Conservation (phyloP, 805 yeast genomes). For the Cyberlindnera mycetangii region DNA sequence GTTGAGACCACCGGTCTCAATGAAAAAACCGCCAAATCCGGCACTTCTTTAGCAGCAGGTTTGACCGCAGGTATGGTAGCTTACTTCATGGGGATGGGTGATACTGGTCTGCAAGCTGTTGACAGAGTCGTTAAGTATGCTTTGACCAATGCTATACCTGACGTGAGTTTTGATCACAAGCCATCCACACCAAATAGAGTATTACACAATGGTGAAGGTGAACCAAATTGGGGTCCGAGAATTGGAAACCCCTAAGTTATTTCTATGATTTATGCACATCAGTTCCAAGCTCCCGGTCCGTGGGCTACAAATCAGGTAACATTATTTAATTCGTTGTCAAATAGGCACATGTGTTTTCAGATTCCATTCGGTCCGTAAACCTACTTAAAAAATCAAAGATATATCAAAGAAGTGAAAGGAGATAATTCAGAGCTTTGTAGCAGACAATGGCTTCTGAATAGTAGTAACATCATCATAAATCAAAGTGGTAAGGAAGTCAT, state of each 20-base stretch:
- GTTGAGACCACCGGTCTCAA: conserved; percentile 39
- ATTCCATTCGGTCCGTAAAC: no score
- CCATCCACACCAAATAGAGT: conserved; percentile 61
- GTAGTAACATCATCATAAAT: conserved; percentile 72
- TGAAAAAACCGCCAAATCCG: conserved; percentile 35
- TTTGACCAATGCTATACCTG: conserved; percentile 46
- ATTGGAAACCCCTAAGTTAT: conserved; percentile 6
- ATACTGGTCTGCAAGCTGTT: conserved; percentile 34
- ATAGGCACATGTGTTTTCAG: no score
- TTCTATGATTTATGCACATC: no score
- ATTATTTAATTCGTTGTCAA: no score
- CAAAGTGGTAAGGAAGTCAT: conserved; percentile 74
- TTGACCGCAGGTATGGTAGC: conserved; percentile 45
- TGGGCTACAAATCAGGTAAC: no score
- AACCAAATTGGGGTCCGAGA: conserved; percentile 25
- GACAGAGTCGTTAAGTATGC: conserved; percentile 42
- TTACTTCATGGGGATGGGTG: conserved; percentile 41
- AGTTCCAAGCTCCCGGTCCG: background rate
- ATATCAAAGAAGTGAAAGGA: no score
- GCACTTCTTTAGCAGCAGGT: conserved; percentile 50
- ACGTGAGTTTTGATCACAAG: conserved; percentile 41
- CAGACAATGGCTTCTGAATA: conserved; percentile 26
- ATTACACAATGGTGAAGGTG: conserved; percentile 37
- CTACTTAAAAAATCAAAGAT: no score
- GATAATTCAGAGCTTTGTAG: conserved; percentile 20